phyloP scores from a whole-genome alignment of 768 basidiomycete genomes.

The Boletus rubroflammeus region DNA sequence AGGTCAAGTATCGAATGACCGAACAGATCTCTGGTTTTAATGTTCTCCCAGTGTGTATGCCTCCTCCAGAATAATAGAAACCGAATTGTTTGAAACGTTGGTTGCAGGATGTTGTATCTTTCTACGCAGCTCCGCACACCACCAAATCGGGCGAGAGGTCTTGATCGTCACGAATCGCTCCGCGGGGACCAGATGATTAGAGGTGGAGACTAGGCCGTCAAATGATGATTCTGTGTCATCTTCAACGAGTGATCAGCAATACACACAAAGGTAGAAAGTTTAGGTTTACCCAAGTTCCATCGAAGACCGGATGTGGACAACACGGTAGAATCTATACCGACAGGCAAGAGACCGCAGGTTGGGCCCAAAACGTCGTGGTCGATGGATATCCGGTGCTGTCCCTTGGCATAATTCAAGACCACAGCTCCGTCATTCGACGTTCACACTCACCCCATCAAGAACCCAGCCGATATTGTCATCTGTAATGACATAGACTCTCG shows the following conservation, averaged over 20 bases:
- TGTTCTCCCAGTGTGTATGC: neutral
- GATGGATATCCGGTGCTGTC: conserved; percentile 74
- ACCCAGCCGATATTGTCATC: conserved; percentile 93
- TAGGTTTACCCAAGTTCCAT: conserved; percentile 79
- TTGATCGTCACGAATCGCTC: conserved; percentile 64
- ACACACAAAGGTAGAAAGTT: neutral
- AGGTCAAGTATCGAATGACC: neutral
- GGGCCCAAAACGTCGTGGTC: conserved; percentile 73
- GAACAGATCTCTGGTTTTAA: neutral
- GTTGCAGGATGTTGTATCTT: neutral
- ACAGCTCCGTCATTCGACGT: neutral
- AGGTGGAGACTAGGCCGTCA: conserved; percentile 84
- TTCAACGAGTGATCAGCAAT: conserved; percentile 26
- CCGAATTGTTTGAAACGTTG: neutral
- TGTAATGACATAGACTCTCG: conserved; percentile 72
- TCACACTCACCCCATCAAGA: conserved; percentile 58
- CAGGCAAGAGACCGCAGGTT: conserved; percentile 93
- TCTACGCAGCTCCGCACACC: conserved; percentile 71
- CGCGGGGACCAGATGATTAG: conserved; percentile 80
- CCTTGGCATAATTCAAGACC: conserved; percentile 42
- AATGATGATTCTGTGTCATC: conserved; percentile 71
- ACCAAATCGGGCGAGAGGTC: conserved; percentile 84
- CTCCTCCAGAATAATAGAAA: neutral
- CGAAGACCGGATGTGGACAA: conserved; percentile 81
- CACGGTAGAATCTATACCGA: conserved; percentile 73